Evolutionary conservation across 306 rosid species (phyloP).

Genomic region (Quercus parvula): DNA sequence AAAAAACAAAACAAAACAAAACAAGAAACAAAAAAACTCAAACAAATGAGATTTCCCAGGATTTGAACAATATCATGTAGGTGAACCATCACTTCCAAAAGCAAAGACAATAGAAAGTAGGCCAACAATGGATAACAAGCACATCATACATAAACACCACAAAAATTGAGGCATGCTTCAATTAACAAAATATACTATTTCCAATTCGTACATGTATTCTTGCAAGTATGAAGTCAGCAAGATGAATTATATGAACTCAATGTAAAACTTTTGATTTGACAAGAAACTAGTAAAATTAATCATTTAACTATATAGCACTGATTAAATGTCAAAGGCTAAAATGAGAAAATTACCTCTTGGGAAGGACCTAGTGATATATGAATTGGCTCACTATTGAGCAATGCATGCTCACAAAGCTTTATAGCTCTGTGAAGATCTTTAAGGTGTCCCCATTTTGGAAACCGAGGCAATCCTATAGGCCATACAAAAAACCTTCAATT

Average conservation of each 20-base stretch:
- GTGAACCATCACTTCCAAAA: not conserved
- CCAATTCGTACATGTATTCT: not conserved
- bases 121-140: not conserved
- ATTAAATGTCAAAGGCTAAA: constrained; percentile 10
- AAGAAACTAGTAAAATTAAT: not conserved
- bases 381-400: constrained; percentile 57
- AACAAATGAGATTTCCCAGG: not conserved
- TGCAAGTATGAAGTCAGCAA: not conserved
- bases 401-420: constrained; percentile 63
- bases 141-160: not conserved
- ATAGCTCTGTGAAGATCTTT: constrained; percentile 87
- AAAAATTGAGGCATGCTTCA: not conserved
- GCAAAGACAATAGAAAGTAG: not conserved
- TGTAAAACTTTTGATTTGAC: constrained; percentile 7
- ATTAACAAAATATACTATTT: not conserved
- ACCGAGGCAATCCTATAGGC: constrained; percentile 71
- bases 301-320: not conserved
- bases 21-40: not conserved
- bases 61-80: not conserved
- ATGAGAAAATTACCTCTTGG: constrained; percentile 57
- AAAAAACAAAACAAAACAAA: not conserved
- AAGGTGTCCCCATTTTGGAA: constrained; percentile 97
- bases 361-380: constrained; percentile 66
- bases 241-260: not conserved
- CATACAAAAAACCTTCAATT: not conserved